A percentile compares a stretch with the other conserved stretches of the same genome.
These are phyloP conservation scores for Annona cherimola DNA, from an alignment of 164 flowering plant genomes.

Conservation along the genomic window DNA sequence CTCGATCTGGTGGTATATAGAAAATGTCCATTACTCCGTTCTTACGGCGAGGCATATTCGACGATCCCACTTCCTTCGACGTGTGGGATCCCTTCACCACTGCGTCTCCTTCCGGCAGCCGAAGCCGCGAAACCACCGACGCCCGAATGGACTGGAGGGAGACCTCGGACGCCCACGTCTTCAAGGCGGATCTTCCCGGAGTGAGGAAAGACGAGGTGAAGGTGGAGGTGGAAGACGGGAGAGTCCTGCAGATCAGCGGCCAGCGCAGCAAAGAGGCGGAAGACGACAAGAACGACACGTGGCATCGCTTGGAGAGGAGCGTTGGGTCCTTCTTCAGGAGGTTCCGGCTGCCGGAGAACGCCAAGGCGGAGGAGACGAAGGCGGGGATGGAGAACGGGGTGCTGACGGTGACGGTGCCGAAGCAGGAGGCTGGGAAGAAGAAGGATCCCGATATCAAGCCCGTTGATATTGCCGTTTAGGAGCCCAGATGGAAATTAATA, in stretches of 20 bases:
- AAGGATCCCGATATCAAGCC: slow-evolving; percentile 21
- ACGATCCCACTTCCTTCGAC: neutral
- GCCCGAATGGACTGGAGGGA: slow-evolving; percentile 33
- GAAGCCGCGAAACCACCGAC: slow-evolving; percentile 10
- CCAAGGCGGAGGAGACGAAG: slow-evolving; percentile 25
- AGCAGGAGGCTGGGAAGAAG: slow-evolving; percentile 12
- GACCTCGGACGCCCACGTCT: slow-evolving; percentile 32
- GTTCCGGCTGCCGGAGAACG: slow-evolving; percentile 36
- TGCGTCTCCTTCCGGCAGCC: neutral
- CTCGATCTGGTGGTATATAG: too few relatives aligned
- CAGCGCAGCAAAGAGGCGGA: slow-evolving; percentile 26
- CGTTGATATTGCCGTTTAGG: slow-evolving; percentile 15
- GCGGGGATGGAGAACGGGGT: slow-evolving; percentile 33
- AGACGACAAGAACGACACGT: slow-evolving; percentile 25
- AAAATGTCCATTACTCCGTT: too few relatives aligned
- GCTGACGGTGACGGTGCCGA: slow-evolving; percentile 30
- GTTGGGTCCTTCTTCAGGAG: slow-evolving; percentile 27
- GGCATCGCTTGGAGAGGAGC: slow-evolving; percentile 30
- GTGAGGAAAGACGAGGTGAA: slow-evolving; percentile 34
- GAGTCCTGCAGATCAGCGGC: slow-evolving; percentile 31
- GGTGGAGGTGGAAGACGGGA: slow-evolving; percentile 34
- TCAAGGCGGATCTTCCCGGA: slow-evolving; percentile 35
- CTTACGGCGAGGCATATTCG: neutral
- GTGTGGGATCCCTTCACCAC: slow-evolving; percentile 3
- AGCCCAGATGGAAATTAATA: too few relatives aligned